Evolutionary conservation across 495 filamentous ascomycete species (phyloP).

Genomic region (Pseudotulostoma volvatum): DNA sequence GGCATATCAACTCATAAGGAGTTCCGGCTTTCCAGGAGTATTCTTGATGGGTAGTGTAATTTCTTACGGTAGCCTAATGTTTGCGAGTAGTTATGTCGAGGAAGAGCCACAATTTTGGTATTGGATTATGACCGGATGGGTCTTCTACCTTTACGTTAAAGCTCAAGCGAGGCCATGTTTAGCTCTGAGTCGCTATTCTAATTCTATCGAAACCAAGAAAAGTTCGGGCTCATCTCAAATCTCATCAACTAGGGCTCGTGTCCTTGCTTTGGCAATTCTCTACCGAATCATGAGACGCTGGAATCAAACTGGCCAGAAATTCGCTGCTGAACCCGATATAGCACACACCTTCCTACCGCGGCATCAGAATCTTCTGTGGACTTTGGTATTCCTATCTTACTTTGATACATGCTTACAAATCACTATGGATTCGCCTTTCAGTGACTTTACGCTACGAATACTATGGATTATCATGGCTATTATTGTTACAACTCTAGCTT

Average conservation of each 20-base stretch:
- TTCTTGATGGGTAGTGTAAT: slow-evolving; percentile 26
- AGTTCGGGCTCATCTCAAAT: not conserved
- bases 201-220: too few relatives aligned
- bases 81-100: slow-evolving; percentile 92
- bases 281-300: slow-evolving; percentile 57
- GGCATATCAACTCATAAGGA: slow-evolving; percentile 11
- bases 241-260: too few relatives aligned
- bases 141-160: slow-evolving; percentile 45
- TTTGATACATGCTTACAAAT: slow-evolving; percentile 26
- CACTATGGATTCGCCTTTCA: slow-evolving; percentile 12
- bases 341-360: slow-evolving; percentile 46
- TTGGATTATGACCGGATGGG: slow-evolving; percentile 69
- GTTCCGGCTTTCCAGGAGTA: slow-evolving; percentile 9
- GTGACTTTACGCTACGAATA: slow-evolving; percentile 12
- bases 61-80: slow-evolving; percentile 77
- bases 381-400: slow-evolving; percentile 56
- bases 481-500: slow-evolving; percentile 31
- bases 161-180: slow-evolving; percentile 9
- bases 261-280: slow-evolving; percentile 18
- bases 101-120: slow-evolving; percentile 99
- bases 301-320: slow-evolving; percentile 97
- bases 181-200: too few relatives aligned
- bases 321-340: slow-evolving; percentile 75
- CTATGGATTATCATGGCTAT: slow-evolving; percentile 11
- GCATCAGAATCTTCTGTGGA: slow-evolving; percentile 54